Evolutionary conservation across 208 protist species (phyloP), one percentile per base, ranked within the genome.

Genomic region (Leishmania martiniquensis): DNA sequence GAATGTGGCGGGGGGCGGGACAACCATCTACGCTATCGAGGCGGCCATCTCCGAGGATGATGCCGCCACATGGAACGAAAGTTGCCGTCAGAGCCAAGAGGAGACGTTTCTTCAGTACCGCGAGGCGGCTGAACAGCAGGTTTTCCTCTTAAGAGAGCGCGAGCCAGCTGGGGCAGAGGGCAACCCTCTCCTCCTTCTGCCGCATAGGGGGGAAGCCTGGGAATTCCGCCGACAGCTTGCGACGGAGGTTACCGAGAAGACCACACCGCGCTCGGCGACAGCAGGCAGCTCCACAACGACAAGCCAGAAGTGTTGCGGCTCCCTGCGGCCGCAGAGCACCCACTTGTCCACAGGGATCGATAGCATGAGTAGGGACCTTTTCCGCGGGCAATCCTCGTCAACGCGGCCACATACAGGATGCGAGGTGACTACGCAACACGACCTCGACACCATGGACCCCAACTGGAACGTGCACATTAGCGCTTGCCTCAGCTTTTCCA

Each of bases 11-110:
- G 75, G 62, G 34, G 75, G 70, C 3, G 75, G 51, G 4, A 44
- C 17, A 13, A 72, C 81, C 17, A 75, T 52, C 1, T 96, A 90
- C 76, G 54, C 78, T n/a, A 83, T 96, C 49, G 92, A 96, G 72
- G 90, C 86, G 15, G 77, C 75, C 42, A 76, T 96, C 20, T 81
- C 88, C 45, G 79, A 83, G 55, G 82, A 80, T 49, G 79, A 76
- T 25, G 87, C 88, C 51, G 67, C 74, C 9, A 78, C 75, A 45
- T 94, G 88, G 90, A 87, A 96, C 39, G 87, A 90, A 67, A 55
- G 80, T 62, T 91, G 90, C 68, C 90, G 85, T n/a, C 71, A 70
- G 3, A 82, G 77, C 13, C 90, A 94, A 73, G 90, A 88, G 80
- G 37, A 77, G 34, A 73, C 75, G 25, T 96, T 92, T 69, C 74